Percentiles rank a stretch among this genome's conserved stretches.
Conservation (phyloP, 2,329 filamentous ascomycete species). For the Epichloe bromicola region DNA sequence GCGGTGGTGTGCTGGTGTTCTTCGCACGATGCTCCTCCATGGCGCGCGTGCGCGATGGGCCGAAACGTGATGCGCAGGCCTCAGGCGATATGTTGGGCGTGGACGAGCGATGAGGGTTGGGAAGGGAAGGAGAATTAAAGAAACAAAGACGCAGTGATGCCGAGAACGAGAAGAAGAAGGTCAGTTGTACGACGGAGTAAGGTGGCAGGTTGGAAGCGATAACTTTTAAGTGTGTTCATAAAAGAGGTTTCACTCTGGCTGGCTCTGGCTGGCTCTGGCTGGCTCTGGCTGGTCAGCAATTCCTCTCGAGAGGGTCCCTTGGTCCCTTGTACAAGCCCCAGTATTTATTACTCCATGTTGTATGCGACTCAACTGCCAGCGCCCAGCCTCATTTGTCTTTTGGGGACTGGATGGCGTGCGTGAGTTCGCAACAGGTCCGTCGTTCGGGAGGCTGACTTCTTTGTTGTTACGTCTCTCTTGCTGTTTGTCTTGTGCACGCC, state of each 20-base stretch:
- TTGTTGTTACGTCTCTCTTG: no score
- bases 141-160: no score
- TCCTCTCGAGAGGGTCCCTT: background rate
- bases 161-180: background rate
- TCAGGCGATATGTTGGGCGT: background rate
- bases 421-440: no score
- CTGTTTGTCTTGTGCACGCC: no score
- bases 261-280: background rate
- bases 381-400: no score
- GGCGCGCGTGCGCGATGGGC: background rate
- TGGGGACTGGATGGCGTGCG: no score
- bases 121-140: background rate
- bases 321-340: no score
- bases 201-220: background rate
- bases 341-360: no score
- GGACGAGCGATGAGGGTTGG: background rate
- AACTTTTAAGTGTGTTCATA: background rate
- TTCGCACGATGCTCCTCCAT: conserved; percentile 6
- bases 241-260: background rate
- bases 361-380: no score
- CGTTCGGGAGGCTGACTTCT: no score
- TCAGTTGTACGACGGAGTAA: background rate
- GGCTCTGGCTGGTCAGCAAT: background rate
- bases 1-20: conserved; percentile 1
- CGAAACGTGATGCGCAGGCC: background rate